Evolutionary conservation across 495 filamentous ascomycete genomes (phyloP).

Genomic region (Extremus antarcticus): DNA sequence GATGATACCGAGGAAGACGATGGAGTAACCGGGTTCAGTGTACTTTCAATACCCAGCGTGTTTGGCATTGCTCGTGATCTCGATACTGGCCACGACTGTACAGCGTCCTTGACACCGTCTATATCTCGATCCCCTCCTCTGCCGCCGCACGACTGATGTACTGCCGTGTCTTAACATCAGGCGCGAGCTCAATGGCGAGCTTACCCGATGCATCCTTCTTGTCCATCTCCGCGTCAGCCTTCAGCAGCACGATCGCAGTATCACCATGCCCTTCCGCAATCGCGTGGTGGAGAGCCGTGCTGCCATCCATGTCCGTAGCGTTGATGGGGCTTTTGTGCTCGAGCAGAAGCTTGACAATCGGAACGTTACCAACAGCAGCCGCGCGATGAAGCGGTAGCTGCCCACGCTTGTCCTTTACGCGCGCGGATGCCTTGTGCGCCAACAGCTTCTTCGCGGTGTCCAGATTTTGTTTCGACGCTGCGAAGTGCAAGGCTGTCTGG

Average conservation of each 20-base stretch:
- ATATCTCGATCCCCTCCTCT: conserved; percentile 66
- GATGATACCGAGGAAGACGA: no score
- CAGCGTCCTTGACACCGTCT: background rate
- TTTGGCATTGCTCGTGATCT: no score
- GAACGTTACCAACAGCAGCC: conserved; percentile 76
- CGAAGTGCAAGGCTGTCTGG: conserved; percentile 83
- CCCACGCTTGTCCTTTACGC: conserved; percentile 73
- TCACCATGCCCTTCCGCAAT: conserved; percentile 90
- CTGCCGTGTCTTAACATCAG: conserved; percentile 57
- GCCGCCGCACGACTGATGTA: conserved; percentile 75
- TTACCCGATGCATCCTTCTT: conserved; percentile 64
- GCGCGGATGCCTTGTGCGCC: conserved; percentile 60
- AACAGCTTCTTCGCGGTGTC: conserved; percentile 70
- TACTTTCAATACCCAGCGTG: no score
- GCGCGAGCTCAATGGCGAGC: conserved; percentile 70
- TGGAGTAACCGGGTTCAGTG: no score
- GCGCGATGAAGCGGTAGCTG: conserved; percentile 86
- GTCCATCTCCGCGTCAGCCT: conserved; percentile 71
- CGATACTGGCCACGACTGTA: no score
- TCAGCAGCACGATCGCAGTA: conserved; percentile 69
- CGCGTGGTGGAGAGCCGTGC: conserved; percentile 84
- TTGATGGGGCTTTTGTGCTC: conserved; percentile 74
- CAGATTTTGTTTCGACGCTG: conserved; percentile 78
- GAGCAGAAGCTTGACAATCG: conserved; percentile 72
- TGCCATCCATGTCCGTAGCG: conserved; percentile 70